These are phyloP conservation scores for Nicotiana attenuata DNA, from an alignment of 257 asterid genomes.

Conservation along the genomic window DNA sequence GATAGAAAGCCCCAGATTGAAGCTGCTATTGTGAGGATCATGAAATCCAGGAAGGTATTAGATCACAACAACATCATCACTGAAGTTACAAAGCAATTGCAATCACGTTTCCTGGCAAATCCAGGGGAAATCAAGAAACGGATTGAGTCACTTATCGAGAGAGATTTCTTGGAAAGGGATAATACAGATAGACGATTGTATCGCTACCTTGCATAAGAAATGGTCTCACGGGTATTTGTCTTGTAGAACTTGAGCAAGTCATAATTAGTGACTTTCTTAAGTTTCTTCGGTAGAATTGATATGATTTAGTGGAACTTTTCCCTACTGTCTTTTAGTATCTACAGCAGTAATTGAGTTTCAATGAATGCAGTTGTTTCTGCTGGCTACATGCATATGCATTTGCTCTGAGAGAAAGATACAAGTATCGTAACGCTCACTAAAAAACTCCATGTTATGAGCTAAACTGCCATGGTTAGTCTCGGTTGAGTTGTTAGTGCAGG, in stretches of 20 bases:
- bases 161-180: conserved; percentile 89
- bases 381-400: not conserved
- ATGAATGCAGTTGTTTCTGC: not conserved
- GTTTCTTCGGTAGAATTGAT: not conserved
- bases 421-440: not conserved
- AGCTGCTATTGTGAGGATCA: conserved; percentile 81
- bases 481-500: no score
- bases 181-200: conserved; percentile 55
- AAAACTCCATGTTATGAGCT: not conserved
- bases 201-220: conserved; percentile 57
- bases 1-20: conserved; percentile 91
- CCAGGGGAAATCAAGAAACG: conserved; percentile 83
- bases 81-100: conserved; percentile 83
- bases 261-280: not conserved
- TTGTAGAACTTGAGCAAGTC: not conserved
- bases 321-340: not conserved
- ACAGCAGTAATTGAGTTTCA: not conserved
- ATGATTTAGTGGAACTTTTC: not conserved
- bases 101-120: conserved; percentile 73
- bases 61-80: conserved; percentile 83
- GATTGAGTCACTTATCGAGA: conserved; percentile 74
- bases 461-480: not conserved
- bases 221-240: not conserved
- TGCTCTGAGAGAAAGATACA: not conserved
- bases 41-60: conserved; percentile 79